Evolutionary conservation across 2,329 filamentous ascomycete genomes (phyloP), one percentile per base, ranked within the genome.

Genomic region (Myriosclerotinia curreyana): DNA sequence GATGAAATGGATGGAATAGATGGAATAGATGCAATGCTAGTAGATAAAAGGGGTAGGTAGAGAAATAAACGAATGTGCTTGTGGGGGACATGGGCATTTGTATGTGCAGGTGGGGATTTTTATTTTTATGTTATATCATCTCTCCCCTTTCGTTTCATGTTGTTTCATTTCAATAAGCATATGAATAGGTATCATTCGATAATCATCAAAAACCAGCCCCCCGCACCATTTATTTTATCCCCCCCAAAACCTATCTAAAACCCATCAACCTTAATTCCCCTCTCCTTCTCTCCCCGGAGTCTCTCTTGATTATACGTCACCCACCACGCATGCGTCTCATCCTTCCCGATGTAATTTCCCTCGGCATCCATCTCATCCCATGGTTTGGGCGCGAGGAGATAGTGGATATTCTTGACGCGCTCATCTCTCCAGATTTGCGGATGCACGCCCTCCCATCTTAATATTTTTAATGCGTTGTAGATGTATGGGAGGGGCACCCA

Each of bases 391-490:
- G 78, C 80, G 28, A 87, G 72, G 53, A 87, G 86, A 66, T 84
- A 86, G 71, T 87, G 85, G 7, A 87, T 74, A 69, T 85, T 86
- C 77, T 84, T 86, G 58, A 87, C 82, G 49, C 76, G 72, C 22
- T 81, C 81, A 69, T 87, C 84, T 14, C 77, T 74, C 85, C 85
- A 87, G 64, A 87, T 83, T 64, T 75, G 71, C 36, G 75, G 74
- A 70, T 87, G 85, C 38, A 86, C 83, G 15, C 76, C 78, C 20
- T 77, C 70, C 77, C 79, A 79, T 20, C 82, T 76, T 77, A 87
- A 66, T 20, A 85, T 86, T 79, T 87, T 86, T 66, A 87, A 79
- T 12, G 83, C 85, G 68, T 87, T 87, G 73, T 86, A 87, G 17
- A 81, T 76, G 69, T 86, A 87, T 1, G 84, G 83, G 69, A 87